phyloP scores from a whole-genome alignment of 139 green algal genomes.

The Chlorella sp. region DNA sequence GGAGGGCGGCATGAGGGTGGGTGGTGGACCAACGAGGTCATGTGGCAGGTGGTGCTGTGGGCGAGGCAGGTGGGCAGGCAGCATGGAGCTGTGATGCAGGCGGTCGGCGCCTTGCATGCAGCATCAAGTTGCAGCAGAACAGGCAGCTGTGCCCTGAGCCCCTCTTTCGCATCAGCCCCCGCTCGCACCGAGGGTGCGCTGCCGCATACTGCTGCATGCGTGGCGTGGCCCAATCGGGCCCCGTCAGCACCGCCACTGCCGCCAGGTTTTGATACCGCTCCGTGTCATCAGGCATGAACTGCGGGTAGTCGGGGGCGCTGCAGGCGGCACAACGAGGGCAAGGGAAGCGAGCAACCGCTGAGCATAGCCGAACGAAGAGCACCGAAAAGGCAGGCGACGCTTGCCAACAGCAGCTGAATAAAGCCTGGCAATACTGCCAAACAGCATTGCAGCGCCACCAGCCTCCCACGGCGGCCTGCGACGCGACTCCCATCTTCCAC shows the following conservation, averaged over 20 bases:
- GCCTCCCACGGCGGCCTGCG: no score
- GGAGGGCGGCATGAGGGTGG: no score
- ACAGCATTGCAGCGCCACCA: not conserved
- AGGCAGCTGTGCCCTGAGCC: not conserved
- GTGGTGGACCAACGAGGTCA: not conserved
- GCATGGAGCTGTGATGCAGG: not conserved
- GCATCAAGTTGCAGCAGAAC: not conserved
- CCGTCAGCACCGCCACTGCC: conserved; percentile 72
- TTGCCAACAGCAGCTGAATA: no score
- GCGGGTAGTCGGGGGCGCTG: conserved; percentile 93
- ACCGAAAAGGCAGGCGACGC: no score
- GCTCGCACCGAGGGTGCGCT: conserved; percentile 56
- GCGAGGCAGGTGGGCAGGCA: not conserved
- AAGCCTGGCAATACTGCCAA: not conserved
- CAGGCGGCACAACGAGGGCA: conserved; percentile 75
- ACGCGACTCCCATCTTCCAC: not conserved
- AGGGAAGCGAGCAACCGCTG: not conserved
- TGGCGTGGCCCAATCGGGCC: conserved; percentile 61
- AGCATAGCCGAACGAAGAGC: not conserved
- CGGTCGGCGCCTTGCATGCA: no score
- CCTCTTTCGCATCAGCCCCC: not conserved
- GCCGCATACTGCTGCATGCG: conserved; percentile 68
- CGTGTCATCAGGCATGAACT: conserved; percentile 56
- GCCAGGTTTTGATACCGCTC: conserved; percentile 72
- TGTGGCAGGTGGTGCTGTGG: not conserved